phyloP scores from a whole-genome alignment of 495 filamentous ascomycete genomes.

The Penicillium antarcticum region DNA sequence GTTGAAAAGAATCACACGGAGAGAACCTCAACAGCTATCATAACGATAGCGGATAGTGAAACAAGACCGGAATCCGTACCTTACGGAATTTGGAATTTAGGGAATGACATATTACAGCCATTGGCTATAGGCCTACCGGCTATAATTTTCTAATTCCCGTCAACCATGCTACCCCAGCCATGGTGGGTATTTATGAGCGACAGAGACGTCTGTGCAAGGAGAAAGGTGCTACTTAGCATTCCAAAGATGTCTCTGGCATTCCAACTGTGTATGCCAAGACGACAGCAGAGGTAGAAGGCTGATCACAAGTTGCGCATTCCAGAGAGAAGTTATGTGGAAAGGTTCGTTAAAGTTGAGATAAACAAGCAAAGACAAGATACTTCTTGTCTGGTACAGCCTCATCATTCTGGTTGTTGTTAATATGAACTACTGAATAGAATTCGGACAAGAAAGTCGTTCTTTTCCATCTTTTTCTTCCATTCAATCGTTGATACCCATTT shows the following conservation, averaged over 20 bases:
- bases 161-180: background rate
- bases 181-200: background rate
- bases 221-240: background rate
- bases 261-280: background rate
- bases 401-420: background rate
- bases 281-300: background rate
- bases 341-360: background rate
- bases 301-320: background rate
- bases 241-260: background rate
- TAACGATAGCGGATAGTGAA: background rate
- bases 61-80: background rate
- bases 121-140: background rate
- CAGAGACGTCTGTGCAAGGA: background rate
- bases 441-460: background rate
- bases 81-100: background rate
- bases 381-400: background rate
- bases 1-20: no score
- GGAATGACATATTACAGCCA: background rate
- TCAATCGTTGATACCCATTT: background rate
- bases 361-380: background rate
- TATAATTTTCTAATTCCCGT: background rate
- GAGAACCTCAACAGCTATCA: no score
- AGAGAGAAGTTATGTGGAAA: background rate
- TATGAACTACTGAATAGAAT: background rate
- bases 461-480: background rate